Evolutionary conservation across 345 rosid genomes (phyloP).

Genomic region (Xanthoceras sorbifolium): DNA sequence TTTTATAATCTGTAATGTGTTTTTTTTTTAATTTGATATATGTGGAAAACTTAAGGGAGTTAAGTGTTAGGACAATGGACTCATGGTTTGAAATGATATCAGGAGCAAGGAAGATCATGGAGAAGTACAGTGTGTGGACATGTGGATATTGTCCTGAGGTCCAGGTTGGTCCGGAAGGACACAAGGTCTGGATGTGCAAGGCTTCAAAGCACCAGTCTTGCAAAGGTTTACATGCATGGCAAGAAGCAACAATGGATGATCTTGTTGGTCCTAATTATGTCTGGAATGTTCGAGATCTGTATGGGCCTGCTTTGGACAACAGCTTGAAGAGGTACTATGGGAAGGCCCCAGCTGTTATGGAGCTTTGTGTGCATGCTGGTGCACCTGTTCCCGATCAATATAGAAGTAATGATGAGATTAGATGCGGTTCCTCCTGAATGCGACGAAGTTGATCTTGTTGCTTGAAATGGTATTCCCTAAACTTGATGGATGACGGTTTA

Average conservation of each 20-base stretch:
- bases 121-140: slow-evolving; percentile 66
- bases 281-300: slow-evolving; percentile 72
- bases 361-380: slow-evolving; percentile 75
- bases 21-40: no score
- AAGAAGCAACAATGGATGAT: slow-evolving; percentile 79
- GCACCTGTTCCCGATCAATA: slow-evolving; percentile 68
- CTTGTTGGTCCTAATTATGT: slow-evolving; percentile 76
- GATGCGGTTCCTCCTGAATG: slow-evolving; percentile 78
- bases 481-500: neutral
- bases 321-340: slow-evolving; percentile 76
- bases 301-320: slow-evolving; percentile 56
- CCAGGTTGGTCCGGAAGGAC: slow-evolving; percentile 94
- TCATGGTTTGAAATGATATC: slow-evolving; percentile 72
- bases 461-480: slow-evolving; percentile 33
- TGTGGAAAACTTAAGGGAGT: slow-evolving; percentile 33
- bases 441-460: slow-evolving; percentile 82
- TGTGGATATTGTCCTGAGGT: slow-evolving; percentile 86
- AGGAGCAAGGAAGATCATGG: slow-evolving; percentile 65
- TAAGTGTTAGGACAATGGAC: slow-evolving; percentile 55
- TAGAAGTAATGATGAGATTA: slow-evolving; percentile 82
- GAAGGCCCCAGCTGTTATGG: slow-evolving; percentile 85
- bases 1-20: no score
- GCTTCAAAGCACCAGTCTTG: slow-evolving; percentile 81
- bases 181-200: slow-evolving; percentile 83
- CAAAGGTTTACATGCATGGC: slow-evolving; percentile 87